Conservation (phyloP, 805 yeast genomes). For the Cyberlindnera veronae region DNA sequence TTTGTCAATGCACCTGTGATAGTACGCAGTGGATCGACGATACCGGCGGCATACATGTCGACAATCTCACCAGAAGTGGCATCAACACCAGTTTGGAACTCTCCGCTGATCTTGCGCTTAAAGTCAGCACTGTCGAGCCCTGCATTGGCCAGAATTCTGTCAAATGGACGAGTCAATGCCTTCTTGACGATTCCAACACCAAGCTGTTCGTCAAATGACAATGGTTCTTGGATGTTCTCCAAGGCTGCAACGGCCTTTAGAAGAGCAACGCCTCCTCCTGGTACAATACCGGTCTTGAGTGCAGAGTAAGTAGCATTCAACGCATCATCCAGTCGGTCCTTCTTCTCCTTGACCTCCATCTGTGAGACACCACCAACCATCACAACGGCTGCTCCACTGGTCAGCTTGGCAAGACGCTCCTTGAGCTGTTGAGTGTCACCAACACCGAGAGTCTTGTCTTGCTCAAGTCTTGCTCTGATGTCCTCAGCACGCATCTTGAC, state of each 20-base stretch:
- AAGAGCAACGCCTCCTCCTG: slow-evolving; percentile 99
- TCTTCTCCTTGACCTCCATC: slow-evolving; percentile 98
- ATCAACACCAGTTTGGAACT: slow-evolving; percentile 86
- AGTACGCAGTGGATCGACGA: slow-evolving; percentile 97
- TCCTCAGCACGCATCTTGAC: slow-evolving; percentile 89
- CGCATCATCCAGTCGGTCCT: slow-evolving; percentile 98
- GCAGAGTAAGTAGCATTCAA: slow-evolving; percentile 99
- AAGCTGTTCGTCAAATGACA: slow-evolving; percentile 80
- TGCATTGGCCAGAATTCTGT: slow-evolving; percentile 92
- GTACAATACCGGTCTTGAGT: slow-evolving; percentile 96
- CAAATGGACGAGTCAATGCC: slow-evolving; percentile 94
- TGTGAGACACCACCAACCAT: slow-evolving; percentile 97
- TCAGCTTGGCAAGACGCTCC: slow-evolving; percentile 94
- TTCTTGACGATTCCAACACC: slow-evolving; percentile 92
- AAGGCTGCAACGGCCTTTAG: slow-evolving; percentile 83
- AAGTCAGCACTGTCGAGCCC: slow-evolving; percentile 91
- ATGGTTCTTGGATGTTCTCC: slow-evolving; percentile 58
- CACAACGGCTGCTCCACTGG: slow-evolving; percentile 98
- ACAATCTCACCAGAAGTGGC: slow-evolving; percentile 90
- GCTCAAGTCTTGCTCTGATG: slow-evolving; percentile 77
- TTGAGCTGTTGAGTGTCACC: slow-evolving; percentile 94
- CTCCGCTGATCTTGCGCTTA: slow-evolving; percentile 42
- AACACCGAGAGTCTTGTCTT: slow-evolving; percentile 63
- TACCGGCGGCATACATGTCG: slow-evolving; percentile 95
- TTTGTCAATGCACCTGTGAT: slow-evolving; percentile 94